These are phyloP conservation scores for Furcasterigmium sp. DNA, from an alignment of 2,329 filamentous ascomycete genomes.

Conservation along the genomic window DNA sequence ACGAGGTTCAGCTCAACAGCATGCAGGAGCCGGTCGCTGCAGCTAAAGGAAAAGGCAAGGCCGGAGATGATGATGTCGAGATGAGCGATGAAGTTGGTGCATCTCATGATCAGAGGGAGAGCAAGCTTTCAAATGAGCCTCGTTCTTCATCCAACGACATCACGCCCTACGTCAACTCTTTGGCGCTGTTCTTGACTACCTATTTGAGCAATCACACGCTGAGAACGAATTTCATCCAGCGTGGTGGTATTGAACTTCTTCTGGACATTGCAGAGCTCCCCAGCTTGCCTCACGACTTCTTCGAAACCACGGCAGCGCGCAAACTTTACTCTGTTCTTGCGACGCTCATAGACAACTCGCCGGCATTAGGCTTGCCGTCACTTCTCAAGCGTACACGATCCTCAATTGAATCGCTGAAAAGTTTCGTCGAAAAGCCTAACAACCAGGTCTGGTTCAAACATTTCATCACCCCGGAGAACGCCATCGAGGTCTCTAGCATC, in stretches of 20 bases:
- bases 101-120: conserved; percentile 17
- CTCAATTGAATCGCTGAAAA: conserved; percentile 62
- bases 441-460: conserved; percentile 65
- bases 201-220: conserved; percentile 72
- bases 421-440: conserved; percentile 52
- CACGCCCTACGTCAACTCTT: conserved; percentile 67
- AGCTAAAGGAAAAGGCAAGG: conserved; percentile 33
- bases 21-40: conserved; percentile 22
- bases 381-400: conserved; percentile 69
- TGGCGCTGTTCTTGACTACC: conserved; percentile 68
- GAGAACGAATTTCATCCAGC: conserved; percentile 68
- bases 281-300: conserved; percentile 70
- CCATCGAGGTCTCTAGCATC: conserved; percentile 12
- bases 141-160: conserved; percentile 33
- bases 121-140: too few species aligned
- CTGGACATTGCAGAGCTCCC: conserved; percentile 80
- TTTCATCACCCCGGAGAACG: conserved; percentile 47
- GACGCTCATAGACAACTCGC: conserved; percentile 72
- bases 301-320: conserved; percentile 61
- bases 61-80: conserved; percentile 49
- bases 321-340: conserved; percentile 71
- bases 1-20: conserved; percentile 12
- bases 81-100: conserved; percentile 50
- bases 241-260: conserved; percentile 76
- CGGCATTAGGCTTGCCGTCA: conserved; percentile 76